Evolutionary conservation across 2,329 filamentous ascomycete species (phyloP).

Genomic region (Drechslera avenae): DNA sequence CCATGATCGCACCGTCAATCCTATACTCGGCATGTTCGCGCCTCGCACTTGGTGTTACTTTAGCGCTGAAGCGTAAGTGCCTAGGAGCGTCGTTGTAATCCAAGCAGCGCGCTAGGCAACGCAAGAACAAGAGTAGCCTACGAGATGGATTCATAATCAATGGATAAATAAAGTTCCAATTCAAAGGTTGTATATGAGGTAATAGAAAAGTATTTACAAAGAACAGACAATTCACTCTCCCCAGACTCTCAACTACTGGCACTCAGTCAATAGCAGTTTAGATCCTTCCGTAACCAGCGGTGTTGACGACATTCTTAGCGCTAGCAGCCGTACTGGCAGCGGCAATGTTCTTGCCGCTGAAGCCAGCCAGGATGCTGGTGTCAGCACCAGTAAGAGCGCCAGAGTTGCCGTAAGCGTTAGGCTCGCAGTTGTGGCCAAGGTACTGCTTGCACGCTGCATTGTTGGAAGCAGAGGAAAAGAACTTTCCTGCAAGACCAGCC

Average conservation of each 20-base stretch:
- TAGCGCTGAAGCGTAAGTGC: no score
- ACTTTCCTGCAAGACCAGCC: constrained; percentile 50
- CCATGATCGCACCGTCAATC: no score
- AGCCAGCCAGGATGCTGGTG: constrained; percentile 57
- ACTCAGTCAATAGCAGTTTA: constrained; percentile 9
- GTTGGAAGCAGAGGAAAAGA: constrained; percentile 48
- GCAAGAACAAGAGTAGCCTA: no score
- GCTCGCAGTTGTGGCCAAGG: constrained; percentile 58
- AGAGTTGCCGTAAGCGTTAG: constrained; percentile 51
- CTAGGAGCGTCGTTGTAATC: no score
- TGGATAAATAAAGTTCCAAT: no score
- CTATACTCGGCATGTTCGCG: no score
- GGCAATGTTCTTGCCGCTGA: constrained; percentile 61
- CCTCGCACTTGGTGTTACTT: no score
- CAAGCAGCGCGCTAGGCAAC: no score
- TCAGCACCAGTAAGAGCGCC: constrained; percentile 44
- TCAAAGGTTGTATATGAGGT: no score
- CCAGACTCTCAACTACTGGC: no score
- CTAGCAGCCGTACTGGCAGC: constrained; percentile 39
- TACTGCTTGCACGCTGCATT: constrained; percentile 51
- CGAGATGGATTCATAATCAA: no score
- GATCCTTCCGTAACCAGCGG: constrained; percentile 32
- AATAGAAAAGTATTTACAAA: background rate
- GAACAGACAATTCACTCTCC: no score
- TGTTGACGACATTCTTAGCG: constrained; percentile 27